Evolutionary conservation across 495 filamentous ascomycete species (phyloP), one percentile per base, ranked within the genome.

Genomic region (Aspergillus cavernicola): DNA sequence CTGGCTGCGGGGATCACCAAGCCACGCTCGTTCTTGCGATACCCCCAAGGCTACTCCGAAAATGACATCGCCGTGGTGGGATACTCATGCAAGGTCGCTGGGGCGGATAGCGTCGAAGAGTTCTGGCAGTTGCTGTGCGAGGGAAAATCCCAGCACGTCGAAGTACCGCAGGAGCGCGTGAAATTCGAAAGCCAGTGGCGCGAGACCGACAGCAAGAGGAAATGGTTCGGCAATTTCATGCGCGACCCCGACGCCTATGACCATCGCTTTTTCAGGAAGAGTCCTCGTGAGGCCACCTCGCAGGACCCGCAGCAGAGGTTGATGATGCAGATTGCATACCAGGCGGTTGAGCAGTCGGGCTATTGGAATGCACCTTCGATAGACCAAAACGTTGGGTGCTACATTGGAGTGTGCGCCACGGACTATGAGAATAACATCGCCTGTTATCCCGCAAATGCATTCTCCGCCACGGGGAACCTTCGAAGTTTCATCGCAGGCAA

Each of bases 251-350:
- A 77, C 37, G 52, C 56, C 2, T 80, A 78, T 23, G 80, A 85
- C 44, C 70, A 76, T 45, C 50, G 59, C 6, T 81, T 83, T 65
- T 85, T 81, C 68, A 68, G 65, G 47, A 68, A 59, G 20, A 71
- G 59, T 24, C 53, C 69, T 0, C 65, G 73, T 2, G 81, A 84
- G 57, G 63, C 67, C 0, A 51, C 58, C 0, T 61, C 66, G 2
- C 76, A 71, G 60, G 80, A 81, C 47, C 80, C 79, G 1, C 76
- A 80, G 51, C 76, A 77, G 33, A 62, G 80, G 1, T 61, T 73
- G 0, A 18, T 76, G 0, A 69, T 82, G 4, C 69, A 81, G 35
- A 50, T 62, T 0, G 64, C 70, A 1, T 81, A 81, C 42, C 67
- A 82, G 48, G 70, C 75, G 0, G 40, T 79, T 0, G 75, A 79